These are phyloP conservation scores for Vinca minor DNA, from an alignment of 257 asterid genomes.

Conservation along the genomic window DNA sequence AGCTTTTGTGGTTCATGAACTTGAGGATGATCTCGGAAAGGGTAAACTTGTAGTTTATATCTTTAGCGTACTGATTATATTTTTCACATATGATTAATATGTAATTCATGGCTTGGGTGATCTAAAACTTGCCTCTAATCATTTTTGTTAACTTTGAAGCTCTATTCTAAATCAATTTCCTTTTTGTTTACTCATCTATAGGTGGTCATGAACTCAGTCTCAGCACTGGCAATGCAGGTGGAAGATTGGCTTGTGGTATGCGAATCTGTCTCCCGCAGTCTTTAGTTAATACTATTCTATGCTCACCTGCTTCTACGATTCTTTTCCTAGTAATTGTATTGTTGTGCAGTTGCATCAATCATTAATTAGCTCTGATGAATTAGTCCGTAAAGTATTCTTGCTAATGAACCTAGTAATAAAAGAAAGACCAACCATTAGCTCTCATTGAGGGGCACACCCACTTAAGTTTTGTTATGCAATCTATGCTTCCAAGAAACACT, in stretches of 20 bases:
- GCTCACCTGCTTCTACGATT: neutral
- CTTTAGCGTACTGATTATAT: too few species aligned
- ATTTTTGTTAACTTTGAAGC: constrained; percentile 3
- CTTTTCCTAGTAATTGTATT: neutral
- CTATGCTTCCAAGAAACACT: neutral
- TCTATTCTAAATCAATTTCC: neutral
- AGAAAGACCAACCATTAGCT: neutral
- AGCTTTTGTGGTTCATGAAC: constrained; percentile 93
- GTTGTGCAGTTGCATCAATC: neutral
- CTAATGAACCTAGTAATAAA: constrained; percentile 1
- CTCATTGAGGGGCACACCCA: neutral
- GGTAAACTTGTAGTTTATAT: constrained; percentile 36
- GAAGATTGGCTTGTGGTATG: constrained; percentile 95
- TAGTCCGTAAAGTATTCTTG: neutral
- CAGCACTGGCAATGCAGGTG: constrained; percentile 91
- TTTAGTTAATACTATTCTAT: constrained; percentile 11
- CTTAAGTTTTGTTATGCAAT: neutral
- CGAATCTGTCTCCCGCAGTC: neutral
- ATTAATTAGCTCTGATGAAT: neutral
- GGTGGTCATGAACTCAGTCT: constrained; percentile 98
- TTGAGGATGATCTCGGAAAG: constrained; percentile 94
- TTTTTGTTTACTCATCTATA: constrained; percentile 17
- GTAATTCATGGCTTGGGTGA: neutral
- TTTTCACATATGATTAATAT: too few species aligned
- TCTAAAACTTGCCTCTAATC: neutral